Evolutionary conservation across 129 eudicot species (phyloP).

Genomic region (carrot (Daucus carota)): DH1_v3.0 NC_030382.2:43421001-43421500

Average conservation of each 20-base stretch:
- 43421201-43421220: slow-evolving; percentile 58
- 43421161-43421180: slow-evolving; percentile 63
- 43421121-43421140: slow-evolving; percentile 40
- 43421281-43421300: slow-evolving; percentile 63
- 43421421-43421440: no score
- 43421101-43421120: slow-evolving; percentile 28
- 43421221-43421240: slow-evolving; percentile 56
- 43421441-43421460: neutral
- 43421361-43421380: neutral
- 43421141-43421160: slow-evolving; percentile 43
- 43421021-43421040: slow-evolving; percentile 68
- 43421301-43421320: slow-evolving; percentile 61
- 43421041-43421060: slow-evolving; percentile 74
- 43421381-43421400: no score
- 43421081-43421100: slow-evolving; percentile 62
- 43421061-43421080: slow-evolving; percentile 58
- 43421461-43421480: neutral
- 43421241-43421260: slow-evolving; percentile 47
- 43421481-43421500: no score
- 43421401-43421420: no score
- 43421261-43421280: slow-evolving; percentile 55
- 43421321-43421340: slow-evolving; percentile 76
- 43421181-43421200: slow-evolving; percentile 56
- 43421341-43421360: slow-evolving; percentile 68
- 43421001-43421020: slow-evolving; percentile 69